phyloP scores from a whole-genome alignment of 2,329 filamentous ascomycete genomes.

The Claviceps paspali region DNA sequence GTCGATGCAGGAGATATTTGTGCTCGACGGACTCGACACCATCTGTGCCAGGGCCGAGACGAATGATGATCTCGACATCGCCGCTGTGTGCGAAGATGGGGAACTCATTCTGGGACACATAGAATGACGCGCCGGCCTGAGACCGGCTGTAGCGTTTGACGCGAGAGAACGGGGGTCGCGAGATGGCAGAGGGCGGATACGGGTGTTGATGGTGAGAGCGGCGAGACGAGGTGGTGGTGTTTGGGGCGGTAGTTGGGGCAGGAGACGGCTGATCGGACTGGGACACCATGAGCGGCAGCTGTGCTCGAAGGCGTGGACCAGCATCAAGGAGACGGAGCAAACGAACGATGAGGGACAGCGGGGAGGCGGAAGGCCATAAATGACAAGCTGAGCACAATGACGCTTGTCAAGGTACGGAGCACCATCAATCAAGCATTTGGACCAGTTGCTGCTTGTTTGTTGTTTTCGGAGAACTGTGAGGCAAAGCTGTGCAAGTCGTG shows the following conservation, averaged over 20 bases:
- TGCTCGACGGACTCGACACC: slow-evolving; percentile 41
- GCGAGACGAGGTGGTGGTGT: slow-evolving; percentile 2
- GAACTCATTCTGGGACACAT: slow-evolving; percentile 74
- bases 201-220: background rate
- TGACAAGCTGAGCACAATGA: too few relatives aligned
- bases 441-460: too few relatives aligned
- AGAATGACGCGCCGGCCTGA: slow-evolving; percentile 56
- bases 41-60: slow-evolving; percentile 39
- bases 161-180: slow-evolving; percentile 43
- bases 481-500: too few relatives aligned
- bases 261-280: slow-evolving; percentile 33
- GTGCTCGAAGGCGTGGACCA: background rate
- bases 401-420: too few relatives aligned
- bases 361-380: too few relatives aligned
- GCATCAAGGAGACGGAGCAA: background rate
- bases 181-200: slow-evolving; percentile 35
- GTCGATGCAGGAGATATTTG: slow-evolving; percentile 71
- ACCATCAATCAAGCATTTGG: too few relatives aligned
- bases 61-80: slow-evolving; percentile 80
- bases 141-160: slow-evolving; percentile 65
- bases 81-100: slow-evolving; percentile 80
- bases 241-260: slow-evolving; percentile 2
- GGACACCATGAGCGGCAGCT: slow-evolving; percentile 40
- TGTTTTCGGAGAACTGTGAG: too few relatives aligned
- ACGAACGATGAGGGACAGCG: background rate